Percentiles rank a stretch among this genome's conserved stretches.
Evolutionary conservation across 305 asterid genomes (phyloP).

Genomic region (Monarda citriodora): DNA sequence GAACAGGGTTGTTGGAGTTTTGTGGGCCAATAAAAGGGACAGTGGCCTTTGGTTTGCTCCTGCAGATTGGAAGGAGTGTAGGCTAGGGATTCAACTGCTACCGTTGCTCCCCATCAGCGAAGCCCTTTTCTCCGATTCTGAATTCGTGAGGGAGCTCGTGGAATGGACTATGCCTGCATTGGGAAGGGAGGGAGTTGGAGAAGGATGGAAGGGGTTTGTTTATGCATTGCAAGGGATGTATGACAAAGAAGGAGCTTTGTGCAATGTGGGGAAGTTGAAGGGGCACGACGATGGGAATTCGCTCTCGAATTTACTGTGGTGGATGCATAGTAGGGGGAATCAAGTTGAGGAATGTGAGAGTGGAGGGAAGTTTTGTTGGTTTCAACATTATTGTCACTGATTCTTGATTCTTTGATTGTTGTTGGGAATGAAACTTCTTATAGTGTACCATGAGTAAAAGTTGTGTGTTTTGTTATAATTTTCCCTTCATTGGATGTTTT

Average conservation of each 20-base stretch:
- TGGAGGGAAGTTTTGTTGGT: slow-evolving; percentile 56
- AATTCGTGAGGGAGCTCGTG: slow-evolving; percentile 58
- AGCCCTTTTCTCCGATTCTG: slow-evolving; percentile 57
- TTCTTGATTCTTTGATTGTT: background rate
- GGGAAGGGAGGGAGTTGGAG: slow-evolving; percentile 74
- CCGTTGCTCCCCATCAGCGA: slow-evolving; percentile 78
- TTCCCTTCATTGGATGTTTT: no score
- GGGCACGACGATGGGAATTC: slow-evolving; percentile 87
- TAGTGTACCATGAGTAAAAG: background rate
- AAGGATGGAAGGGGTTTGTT: slow-evolving; percentile 89
- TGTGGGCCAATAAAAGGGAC: slow-evolving; percentile 79
- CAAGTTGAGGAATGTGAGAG: slow-evolving; percentile 27
- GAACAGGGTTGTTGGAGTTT: slow-evolving; percentile 76
- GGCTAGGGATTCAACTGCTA: slow-evolving; percentile 80
- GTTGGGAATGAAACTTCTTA: background rate
- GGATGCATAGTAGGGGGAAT: slow-evolving; percentile 72
- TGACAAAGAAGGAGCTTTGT: slow-evolving; percentile 50
- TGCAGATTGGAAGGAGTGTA: slow-evolving; percentile 63
- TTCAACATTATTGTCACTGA: slow-evolving; percentile 60
- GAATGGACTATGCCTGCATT: slow-evolving; percentile 69
- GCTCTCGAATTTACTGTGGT: slow-evolving; percentile 78
- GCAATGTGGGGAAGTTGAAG: slow-evolving; percentile 38
- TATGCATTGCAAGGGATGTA: slow-evolving; percentile 79
- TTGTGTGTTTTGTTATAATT: no score
- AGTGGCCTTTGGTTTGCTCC: slow-evolving; percentile 94